These are phyloP conservation scores for Gnomoniopsis sp. DNA, from an alignment of 2,329 filamentous ascomycete species.

Conservation along the genomic window DNA sequence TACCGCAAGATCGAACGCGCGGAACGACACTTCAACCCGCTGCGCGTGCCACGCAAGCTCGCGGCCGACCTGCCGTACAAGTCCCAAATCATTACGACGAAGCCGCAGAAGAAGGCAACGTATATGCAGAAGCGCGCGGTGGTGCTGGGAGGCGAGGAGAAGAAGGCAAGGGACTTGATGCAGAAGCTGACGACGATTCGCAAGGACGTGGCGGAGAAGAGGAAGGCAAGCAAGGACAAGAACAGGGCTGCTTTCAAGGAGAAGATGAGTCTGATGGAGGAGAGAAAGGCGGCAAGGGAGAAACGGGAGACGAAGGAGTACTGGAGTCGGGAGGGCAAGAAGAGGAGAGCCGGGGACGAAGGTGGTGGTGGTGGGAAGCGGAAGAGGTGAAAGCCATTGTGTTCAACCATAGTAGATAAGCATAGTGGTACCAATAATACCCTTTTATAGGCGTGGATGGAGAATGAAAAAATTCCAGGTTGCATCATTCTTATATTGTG, in stretches of 20 bases:
- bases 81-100: conserved; percentile 80
- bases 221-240: conserved; percentile 83
- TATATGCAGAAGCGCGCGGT: conserved; percentile 96
- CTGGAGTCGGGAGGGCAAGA: conserved; percentile 86
- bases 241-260: conserved; percentile 74
- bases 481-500: background rate
- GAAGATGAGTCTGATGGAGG: conserved; percentile 76
- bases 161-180: conserved; percentile 81
- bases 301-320: conserved; percentile 90
- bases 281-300: conserved; percentile 83
- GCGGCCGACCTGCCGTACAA: conserved; percentile 88
- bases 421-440: background rate
- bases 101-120: conserved; percentile 74
- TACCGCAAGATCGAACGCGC: conserved; percentile 70
- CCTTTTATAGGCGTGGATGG: background rate
- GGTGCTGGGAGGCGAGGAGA: conserved; percentile 81
- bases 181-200: conserved; percentile 87
- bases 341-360: conserved; percentile 45
- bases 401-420: background rate
- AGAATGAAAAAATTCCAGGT: background rate
- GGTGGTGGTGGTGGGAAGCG: conserved; percentile 39
- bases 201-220: conserved; percentile 86
- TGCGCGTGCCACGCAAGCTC: conserved; percentile 73
- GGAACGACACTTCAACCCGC: conserved; percentile 73
- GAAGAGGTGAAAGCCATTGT: conserved; percentile 23